Conservation (phyloP, 2,329 filamentous ascomycete species). For the Penicillium sp. region DNA sequence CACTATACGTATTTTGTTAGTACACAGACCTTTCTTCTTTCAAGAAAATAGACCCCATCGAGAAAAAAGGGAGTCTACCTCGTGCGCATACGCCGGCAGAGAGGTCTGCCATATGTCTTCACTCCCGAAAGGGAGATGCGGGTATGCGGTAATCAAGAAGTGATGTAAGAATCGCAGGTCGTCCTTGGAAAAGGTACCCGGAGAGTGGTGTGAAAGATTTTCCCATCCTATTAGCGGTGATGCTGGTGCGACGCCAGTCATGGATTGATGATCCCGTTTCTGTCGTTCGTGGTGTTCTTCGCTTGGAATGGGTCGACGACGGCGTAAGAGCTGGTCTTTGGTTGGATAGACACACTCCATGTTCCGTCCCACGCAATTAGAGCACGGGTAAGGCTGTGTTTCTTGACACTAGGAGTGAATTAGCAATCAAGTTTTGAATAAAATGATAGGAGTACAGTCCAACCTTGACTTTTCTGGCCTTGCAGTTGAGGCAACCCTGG, state of each 20-base stretch:
- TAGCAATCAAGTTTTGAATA: not conserved
- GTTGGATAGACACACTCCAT: not conserved
- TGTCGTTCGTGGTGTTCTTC: not conserved
- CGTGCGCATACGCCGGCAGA: constrained; percentile 50
- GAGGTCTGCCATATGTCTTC: constrained; percentile 69
- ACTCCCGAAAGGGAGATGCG: constrained; percentile 66
- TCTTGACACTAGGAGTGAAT: not conserved
- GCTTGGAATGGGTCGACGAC: not conserved
- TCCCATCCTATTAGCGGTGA: not conserved
- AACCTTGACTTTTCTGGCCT: not conserved
- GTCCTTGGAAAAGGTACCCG: constrained; percentile 13
- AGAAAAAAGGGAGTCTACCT: not conserved
- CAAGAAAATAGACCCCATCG: not conserved
- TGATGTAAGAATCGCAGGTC: constrained; percentile 58
- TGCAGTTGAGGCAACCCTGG: not conserved
- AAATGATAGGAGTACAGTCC: not conserved
- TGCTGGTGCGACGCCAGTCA: not conserved
- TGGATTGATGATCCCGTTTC: not conserved
- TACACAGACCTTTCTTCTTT: not conserved
- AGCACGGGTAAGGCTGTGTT: not conserved
- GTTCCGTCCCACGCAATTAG: not conserved
- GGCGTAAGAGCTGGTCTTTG: not conserved
- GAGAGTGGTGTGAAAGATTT: not conserved
- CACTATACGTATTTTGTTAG: not conserved
- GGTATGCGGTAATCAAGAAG: constrained; percentile 58